Evolutionary conservation across 1,284 basidiomycete species (phyloP), one percentile per base, ranked within the genome.

Genomic region (Trichosporon sp.): DNA sequence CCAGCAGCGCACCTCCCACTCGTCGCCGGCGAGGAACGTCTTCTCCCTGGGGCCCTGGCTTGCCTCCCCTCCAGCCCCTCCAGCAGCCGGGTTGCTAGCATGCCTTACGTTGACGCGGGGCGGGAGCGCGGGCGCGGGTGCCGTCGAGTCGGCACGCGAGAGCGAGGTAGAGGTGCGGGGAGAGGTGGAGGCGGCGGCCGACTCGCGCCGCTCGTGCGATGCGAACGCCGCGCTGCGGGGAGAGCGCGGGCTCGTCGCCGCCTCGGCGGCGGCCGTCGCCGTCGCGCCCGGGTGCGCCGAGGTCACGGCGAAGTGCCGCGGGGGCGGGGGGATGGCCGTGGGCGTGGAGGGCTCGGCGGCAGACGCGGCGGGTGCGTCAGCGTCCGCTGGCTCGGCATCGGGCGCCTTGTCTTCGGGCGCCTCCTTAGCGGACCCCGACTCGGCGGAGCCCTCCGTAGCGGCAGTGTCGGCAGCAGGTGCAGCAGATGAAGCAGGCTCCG

Each of bases 1-100:
- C 93, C 93, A 97, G 51, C 91, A 90, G 70, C 90, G 87, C 78
- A 92, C 92, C 83, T 96, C 95, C 94, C 93, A 96, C 2, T 88
- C 90, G 25, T 87, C 84, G 51, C 90, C 88, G 89, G 85, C 31
- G n/a, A 70, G 29, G 53, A 77, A 77, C 38, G 80, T 83, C 47
- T 75, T 80, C 13, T 80, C 79, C 18, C 56, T 29, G 3, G 29
- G 27, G 2, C 21, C 27, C 8, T 23, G 51, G 51, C 32, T 32
- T 32, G 2, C 31, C 67, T 68, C 6, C 27, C 78, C 78, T n/a
- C 25, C 60, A 15, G 18, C 62, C 18, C 11, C 77, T 2, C 13
- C n/a, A n/a, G 29, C 8, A 2, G 53, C 18, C 15, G 56, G 56
- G 29, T 60, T 60, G 27, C 56, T 60, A 3, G 56, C 56, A 18